Conservation (phyloP, 176 grass and related monocot species). For the Carex parvula region DNA sequence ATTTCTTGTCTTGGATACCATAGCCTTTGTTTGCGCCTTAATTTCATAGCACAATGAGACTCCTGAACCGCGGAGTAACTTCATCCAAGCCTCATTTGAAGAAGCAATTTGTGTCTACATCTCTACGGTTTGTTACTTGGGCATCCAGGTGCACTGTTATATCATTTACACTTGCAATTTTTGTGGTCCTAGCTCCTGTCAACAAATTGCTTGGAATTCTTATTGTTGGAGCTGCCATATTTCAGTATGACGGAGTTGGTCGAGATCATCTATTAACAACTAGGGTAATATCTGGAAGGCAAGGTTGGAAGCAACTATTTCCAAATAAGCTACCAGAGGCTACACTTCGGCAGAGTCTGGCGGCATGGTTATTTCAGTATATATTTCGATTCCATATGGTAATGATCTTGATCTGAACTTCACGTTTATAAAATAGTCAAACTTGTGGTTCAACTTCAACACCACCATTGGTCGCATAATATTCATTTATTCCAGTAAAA, state of each 20-base stretch:
- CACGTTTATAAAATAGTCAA: background rate
- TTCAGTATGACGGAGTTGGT: background rate
- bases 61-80: constrained; percentile 15
- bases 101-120: background rate
- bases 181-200: background rate
- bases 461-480: too few relatives aligned
- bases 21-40: constrained; percentile 14
- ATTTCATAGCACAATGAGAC: constrained; percentile 18
- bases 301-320: too few relatives aligned
- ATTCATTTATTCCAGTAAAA: too few relatives aligned
- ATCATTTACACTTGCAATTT: background rate
- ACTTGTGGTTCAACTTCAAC: too few relatives aligned
- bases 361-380: too few relatives aligned
- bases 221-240: background rate
- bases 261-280: background rate
- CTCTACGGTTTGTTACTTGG: background rate
- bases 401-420: background rate
- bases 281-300: background rate
- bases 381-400: background rate
- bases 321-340: background rate
- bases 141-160: background rate
- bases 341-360: background rate
- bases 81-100: background rate
- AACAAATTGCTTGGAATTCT: background rate
- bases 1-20: constrained; percentile 10